Evolutionary conservation across 2,329 filamentous ascomycete species (phyloP).

Genomic region (Colletotrichum siamense): DNA sequence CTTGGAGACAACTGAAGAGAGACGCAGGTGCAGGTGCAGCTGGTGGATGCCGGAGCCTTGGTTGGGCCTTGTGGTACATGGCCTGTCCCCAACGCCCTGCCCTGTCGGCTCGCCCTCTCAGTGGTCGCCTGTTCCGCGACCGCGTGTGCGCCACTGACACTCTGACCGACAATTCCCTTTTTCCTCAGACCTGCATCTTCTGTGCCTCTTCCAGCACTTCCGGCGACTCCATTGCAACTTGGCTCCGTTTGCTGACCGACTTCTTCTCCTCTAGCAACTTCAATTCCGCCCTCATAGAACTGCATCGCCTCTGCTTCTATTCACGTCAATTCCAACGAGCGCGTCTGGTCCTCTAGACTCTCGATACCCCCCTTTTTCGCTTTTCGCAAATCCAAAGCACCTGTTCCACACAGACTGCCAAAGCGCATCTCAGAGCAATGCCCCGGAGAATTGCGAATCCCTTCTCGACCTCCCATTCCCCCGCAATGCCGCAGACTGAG

Average conservation of each 20-base stretch:
- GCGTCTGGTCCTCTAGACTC: not conserved
- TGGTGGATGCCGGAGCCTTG: not conserved
- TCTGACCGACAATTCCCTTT: constrained; percentile 19
- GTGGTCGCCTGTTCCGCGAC: constrained; percentile 13
- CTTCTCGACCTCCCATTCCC: constrained; percentile 55
- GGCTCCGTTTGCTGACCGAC: constrained; percentile 11
- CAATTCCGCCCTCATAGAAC: not conserved
- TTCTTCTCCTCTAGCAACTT: not conserved
- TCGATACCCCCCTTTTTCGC: not conserved
- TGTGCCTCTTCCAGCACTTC: constrained; percentile 17
- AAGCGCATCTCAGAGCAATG: constrained; percentile 47
- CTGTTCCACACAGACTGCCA: constrained; percentile 5
- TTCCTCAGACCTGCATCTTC: constrained; percentile 5
- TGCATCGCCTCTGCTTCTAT: not conserved
- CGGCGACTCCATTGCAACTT: not conserved
- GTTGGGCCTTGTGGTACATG: not conserved
- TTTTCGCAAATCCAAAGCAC: not conserved
- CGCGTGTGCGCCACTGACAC: constrained; percentile 20
- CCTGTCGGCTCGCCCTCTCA: constrained; percentile 2
- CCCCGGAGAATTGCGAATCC: constrained; percentile 65
- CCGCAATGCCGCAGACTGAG: constrained; percentile 52
- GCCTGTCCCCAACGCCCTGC: not conserved
- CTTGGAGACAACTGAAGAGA: not conserved
- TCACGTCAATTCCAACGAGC: not conserved
- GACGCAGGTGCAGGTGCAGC: not conserved